A percentile compares a stretch with the other conserved stretches of the same genome.
Evolutionary conservation across 306 rosid genomes (phyloP).

Genomic region (Lathyrus oleraceus): DNA sequence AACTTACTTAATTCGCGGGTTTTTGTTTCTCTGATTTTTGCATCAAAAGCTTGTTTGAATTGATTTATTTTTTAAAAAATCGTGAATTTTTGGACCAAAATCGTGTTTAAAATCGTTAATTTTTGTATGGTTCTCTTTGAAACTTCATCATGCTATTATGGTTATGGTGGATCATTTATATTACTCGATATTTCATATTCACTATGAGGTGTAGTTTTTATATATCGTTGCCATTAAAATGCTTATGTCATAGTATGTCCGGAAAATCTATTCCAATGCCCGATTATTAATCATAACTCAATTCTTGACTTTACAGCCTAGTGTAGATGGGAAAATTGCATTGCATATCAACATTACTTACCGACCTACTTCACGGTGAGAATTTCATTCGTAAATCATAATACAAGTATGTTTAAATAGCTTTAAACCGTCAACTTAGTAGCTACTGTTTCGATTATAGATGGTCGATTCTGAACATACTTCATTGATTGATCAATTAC

Average conservation of each 20-base stretch:
- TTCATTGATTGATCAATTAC: no score
- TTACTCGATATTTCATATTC: conserved; percentile 80
- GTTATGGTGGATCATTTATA: conserved; percentile 74
- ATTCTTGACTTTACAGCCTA: conserved; percentile 67
- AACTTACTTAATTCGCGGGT: no score
- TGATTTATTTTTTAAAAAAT: no score
- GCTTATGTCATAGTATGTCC: no score
- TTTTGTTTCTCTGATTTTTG: no score
- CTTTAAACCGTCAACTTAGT: conserved; percentile 25
- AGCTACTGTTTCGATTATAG: conserved; percentile 37
- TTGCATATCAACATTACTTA: conserved; percentile 92
- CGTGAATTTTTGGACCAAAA: not conserved
- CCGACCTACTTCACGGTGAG: conserved; percentile 91
- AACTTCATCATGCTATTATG: conserved; percentile 86
- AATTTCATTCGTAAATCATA: not conserved
- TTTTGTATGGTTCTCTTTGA: conserved; percentile 80
- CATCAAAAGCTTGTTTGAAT: no score
- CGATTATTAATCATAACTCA: conserved; percentile 28
- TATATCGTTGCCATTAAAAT: conserved; percentile 5
- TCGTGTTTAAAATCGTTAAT: no score
- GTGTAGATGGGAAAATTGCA: conserved; percentile 88
- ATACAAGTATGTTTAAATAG: not conserved
- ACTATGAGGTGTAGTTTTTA: conserved; percentile 66
- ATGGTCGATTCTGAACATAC: conserved; percentile 60
- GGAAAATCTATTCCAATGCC: not conserved